Base-by-base conservation (phyloP, 2,329 filamentous ascomycete genomes). In the Zasmidium citrigriseum region DNA sequence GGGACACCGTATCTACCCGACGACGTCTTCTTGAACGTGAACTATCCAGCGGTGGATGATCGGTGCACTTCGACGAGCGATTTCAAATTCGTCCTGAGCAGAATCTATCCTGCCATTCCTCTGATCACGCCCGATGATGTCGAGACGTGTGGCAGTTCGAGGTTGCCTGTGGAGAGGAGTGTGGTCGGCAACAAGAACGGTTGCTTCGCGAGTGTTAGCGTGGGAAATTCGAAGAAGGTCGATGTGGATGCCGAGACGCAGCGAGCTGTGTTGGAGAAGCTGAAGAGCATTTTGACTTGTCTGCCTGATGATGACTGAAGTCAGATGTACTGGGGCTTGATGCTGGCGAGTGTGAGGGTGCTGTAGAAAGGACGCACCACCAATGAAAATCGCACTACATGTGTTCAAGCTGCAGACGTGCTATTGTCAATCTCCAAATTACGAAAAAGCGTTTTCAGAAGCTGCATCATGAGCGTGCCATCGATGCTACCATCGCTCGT, bases 61-160 rank as follows among this genome's bases (percentile, higher is more conserved):
- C 77, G 70, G 52, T 90, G 88, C 74, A 78, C 75, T 12, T 74
- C 76, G 21, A 71, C 80, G 0, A 74, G 75, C 25, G 75, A 86
- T 54, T 88, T 89, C 78, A 80, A 81, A 65, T 91, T 84, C 72
- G 82, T 90, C 3, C 74, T 90, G 27, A 86, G 78, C 48, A 79
- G 87, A 18, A 84, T 90, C 68, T 74, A 86, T 57, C 79, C 80
- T 24, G 70, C 75, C 0, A 46, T 66, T 1, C 56, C 77, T 23
- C 61, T 73, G 21, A 34, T 76, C 52, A 75, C 74, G 1, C 63
- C 62, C 0, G 66, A 69, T 2, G 88, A 90, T 67, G 81, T 86
- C 0, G 68, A 79, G 12, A 83, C 79, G 49, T 90, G 88, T 67
- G 83, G 82, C 0, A 75, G 64, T 5, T 58, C 72, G 0, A 75